These are phyloP conservation scores for Tuctoria greenei DNA, from an alignment of 176 grass and related monocot species.

Conservation along the genomic window DNA sequence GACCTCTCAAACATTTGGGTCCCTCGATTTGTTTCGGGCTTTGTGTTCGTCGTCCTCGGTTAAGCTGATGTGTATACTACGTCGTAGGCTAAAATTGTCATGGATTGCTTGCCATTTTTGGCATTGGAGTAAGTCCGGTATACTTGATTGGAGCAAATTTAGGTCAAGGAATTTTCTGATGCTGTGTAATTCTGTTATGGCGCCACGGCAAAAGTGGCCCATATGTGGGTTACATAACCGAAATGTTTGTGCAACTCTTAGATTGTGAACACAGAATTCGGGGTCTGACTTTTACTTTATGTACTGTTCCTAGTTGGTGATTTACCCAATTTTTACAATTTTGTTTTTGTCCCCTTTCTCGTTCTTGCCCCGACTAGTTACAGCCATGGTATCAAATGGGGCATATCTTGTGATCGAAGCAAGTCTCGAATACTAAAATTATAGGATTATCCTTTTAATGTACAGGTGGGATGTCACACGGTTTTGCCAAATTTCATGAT, in stretches of 20 bases:
- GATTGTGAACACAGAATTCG: background rate
- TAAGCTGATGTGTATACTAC: constrained; percentile 35
- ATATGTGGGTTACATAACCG: background rate
- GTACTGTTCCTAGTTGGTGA: background rate
- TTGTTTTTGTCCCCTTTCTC: background rate
- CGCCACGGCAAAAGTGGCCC: constrained; percentile 26
- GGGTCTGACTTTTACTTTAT: background rate
- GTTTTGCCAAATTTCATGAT: background rate
- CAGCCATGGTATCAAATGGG: background rate
- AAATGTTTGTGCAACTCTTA: constrained; percentile 31
- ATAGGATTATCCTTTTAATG: background rate
- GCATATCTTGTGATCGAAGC: background rate
- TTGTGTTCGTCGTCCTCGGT: constrained; percentile 9
- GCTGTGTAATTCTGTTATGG: constrained; percentile 27
- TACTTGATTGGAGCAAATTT: constrained; percentile 32
- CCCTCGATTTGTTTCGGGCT: background rate
- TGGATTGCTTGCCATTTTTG: constrained; percentile 57
- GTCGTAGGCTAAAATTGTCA: constrained; percentile 16
- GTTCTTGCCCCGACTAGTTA: background rate
- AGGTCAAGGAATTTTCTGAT: constrained; percentile 22
- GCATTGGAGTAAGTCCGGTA: constrained; percentile 50
- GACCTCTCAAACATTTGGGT: constrained; percentile 19
- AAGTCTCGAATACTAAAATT: background rate
- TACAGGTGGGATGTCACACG: background rate
- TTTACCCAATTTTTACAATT: background rate